Base-by-base conservation (phyloP, 2,329 filamentous ascomycete species). In the Fusarium buharicum region DNA sequence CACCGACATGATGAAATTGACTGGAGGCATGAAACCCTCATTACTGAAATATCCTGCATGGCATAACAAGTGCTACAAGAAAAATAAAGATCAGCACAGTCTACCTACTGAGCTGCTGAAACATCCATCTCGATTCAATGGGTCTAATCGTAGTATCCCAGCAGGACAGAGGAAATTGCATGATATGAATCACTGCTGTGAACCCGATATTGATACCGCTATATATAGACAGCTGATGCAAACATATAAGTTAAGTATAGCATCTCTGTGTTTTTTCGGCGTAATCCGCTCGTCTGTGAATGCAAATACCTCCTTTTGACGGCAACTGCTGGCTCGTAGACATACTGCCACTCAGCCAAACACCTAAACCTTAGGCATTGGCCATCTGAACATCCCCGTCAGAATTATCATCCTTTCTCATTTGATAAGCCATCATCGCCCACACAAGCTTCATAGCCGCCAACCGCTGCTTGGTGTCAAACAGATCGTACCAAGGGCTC, bases 401-500 rank as follows among this genome's bases (percentile, higher is more conserved):
- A 28, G 60, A 30, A 20, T 43, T 53, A 14, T 47, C 45, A 8
- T 70, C 67, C 64, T 75, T 79, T 62, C 83, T 78, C 85, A 88
- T 88, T 69, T 85, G 74, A 71, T 82, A 89, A 3, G 79, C 79
- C 81, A 87, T 85, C 70, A 88, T 76, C 4, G 78, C 79, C 86
- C 86, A 89, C 1, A 87, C 64, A 10, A 84, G 59, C 60, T 78
- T 74, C 82, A 88, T 82, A 3, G 85, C 86, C 62, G 80, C 79
- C 22, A 88, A 69, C 40, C 86, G 74, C 50, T 89, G 82, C 18
- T 83, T 77, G 1, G 73, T 69, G 43, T 81, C 63, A 66, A 88
- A 89, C 11, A 89, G 72, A 67, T 89, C 86, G 66, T 79, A 87
- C 86, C 86, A 89, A 34, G 72, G 76, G 60, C 83, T 88, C 58